Evolutionary conservation across 192 early-diverging fungal genomes (phyloP), one percentile per base, ranked within the genome.

Genomic region (Thamnidium elegans): DNA sequence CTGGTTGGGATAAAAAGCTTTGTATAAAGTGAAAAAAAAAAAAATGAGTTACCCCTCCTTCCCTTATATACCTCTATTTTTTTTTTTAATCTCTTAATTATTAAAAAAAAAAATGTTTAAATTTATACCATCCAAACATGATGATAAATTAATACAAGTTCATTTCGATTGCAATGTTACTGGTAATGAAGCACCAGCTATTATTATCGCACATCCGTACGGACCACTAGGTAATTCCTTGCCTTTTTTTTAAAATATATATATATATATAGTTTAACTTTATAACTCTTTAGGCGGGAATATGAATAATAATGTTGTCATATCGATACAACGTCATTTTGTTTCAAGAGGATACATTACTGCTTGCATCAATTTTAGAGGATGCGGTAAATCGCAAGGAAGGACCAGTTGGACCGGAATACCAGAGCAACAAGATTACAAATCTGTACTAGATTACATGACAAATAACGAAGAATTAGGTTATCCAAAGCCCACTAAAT

Each of bases 321-420:
- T 34, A 39, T 5, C 67, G 3, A 13, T 69, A 9, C 61, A 63
- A n/a, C 23, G 46, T 7, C 55, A 63, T 10, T 69, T 69, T 58
- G 23, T 47, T 39, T 50, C 60, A n/a, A 55, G 50, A 30, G 45
- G 45, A 3, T 63, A 69, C 42, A 31, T 69, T 2, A 47, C 52
- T 9, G 43, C 36, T 17, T 55, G 60, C 42, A 47, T 69, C 8
- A 69, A 69, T 21, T 69, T 47, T 52, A 55, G 67, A 26, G 67
- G 67, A 3, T 32, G 52, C 23, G 67, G 67, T n/a, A 19, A 48
- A 8, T 69, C 67, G 7, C 36, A 55, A 48, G 67, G 67, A 42
- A 62, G 47, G 34, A 69, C 67, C 2, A 69, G 67, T 36, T 69
- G 67, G 67, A 63, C 67, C 3, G 67, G 53, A 26, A 69, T 69